A percentile compares a stretch with the other conserved stretches of the same genome.
phyloP scores from a whole-genome alignment of 257 asterid genomes.

The Oldenlandia corymbosa region DNA sequence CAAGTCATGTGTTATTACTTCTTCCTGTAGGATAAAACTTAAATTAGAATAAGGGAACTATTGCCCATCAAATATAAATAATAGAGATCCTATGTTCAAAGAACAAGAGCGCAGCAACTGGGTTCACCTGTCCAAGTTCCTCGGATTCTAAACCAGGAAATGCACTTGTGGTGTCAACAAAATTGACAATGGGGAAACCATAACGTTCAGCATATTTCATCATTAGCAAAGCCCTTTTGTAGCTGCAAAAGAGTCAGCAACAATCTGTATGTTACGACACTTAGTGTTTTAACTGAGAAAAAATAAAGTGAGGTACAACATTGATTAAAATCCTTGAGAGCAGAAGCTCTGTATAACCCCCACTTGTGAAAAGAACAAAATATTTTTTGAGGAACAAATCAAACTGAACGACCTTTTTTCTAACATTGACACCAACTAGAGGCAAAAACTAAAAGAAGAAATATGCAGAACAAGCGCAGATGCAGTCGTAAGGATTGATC shows the following conservation, averaged over 20 bases:
- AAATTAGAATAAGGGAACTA: neutral
- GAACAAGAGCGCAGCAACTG: too few species aligned
- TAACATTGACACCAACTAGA: neutral
- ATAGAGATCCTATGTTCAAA: too few species aligned
- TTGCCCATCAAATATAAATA: neutral
- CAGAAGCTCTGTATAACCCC: neutral
- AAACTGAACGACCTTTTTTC: neutral
- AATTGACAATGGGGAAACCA: slow-evolving; percentile 44
- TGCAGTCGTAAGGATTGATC: neutral
- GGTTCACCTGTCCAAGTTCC: slow-evolving; percentile 44
- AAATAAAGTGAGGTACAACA: neutral
- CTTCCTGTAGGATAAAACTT: slow-evolving; percentile 32
- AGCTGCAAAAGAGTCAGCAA: slow-evolving; percentile 19
- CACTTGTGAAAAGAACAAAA: neutral
- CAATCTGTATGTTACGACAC: neutral
- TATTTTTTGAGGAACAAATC: too few species aligned
- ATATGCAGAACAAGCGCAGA: neutral
- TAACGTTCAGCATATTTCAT: slow-evolving; percentile 48
- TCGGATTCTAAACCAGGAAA: too few species aligned
- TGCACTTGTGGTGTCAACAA: slow-evolving; percentile 48
- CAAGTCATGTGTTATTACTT: slow-evolving; percentile 48
- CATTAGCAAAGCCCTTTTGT: slow-evolving; percentile 43
- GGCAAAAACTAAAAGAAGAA: too few species aligned
- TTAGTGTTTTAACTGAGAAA: too few species aligned
- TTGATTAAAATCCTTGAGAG: neutral